Base-by-base conservation (phyloP, 495 filamentous ascomycete species). In the Annulohypoxylon nitens region DNA sequence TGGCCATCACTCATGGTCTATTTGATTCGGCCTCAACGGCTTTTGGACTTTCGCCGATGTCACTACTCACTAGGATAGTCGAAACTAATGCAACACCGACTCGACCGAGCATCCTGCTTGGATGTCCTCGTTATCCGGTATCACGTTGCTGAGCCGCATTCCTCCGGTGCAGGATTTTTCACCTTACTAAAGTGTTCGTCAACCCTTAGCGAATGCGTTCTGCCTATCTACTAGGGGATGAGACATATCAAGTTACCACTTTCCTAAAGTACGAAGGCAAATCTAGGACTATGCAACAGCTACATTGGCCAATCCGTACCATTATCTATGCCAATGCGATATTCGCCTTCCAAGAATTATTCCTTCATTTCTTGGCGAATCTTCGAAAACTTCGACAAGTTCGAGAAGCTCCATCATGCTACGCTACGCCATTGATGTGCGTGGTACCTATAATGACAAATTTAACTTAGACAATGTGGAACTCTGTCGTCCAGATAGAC, bases 401-500 rank as follows among this genome's bases (percentile, higher is more conserved):
- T 33, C 33, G 33, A 20, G 25, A 57, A 20, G 1, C n/a, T 37
- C 53, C 20, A 37, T 26, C 4, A 33, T 33, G 14, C 50, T 26
- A 54, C 20, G 20, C 20, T 26, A 25, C 25, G 25, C 11, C 18
- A 18, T 26, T 23, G 20, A 51, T 18, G 20, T 51, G 43, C 7
- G 48, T 25, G 20, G 20, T 26, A 4, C 48, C 16, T 11, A 12
- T 23, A 51, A 51, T 51, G 48, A 51, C 23, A 26, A 51, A 51
- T 26, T 11, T 12, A 57, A 16, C 53, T n/a, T 26, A 7, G n/a
- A 18, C 26, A 6, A 26, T 43, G 18, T 39, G 57, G 16, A 60
- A 26, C 57, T 43, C 57, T 60, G 57, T 43, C 57, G 57, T 41
- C 18, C 5, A 41, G 57, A 60, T 60, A 60, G 53, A 60, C 57